Conservation (phyloP, 305 asterid genomes). For the Fraxinus velutina region DNA sequence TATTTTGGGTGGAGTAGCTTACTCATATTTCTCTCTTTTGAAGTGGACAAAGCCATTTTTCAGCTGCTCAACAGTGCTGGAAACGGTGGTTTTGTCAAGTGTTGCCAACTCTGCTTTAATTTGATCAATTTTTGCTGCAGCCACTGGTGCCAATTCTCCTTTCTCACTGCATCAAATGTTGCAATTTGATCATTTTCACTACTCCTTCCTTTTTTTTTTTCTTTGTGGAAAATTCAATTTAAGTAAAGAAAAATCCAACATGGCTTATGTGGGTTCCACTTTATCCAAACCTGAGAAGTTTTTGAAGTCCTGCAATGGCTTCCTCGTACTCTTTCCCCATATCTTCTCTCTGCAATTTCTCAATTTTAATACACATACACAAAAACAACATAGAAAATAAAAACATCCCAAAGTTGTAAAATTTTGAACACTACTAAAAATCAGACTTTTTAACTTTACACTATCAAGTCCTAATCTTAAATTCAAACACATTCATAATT, state of each 20-base stretch:
- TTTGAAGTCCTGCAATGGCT: conserved; percentile 76
- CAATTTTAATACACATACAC: neutral
- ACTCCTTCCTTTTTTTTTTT: neutral
- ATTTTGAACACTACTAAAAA: neutral
- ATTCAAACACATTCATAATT: neutral
- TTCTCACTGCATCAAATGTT: conserved; percentile 55
- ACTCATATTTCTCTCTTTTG: conserved; percentile 91
- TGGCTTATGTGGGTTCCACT: neutral
- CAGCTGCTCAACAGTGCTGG: conserved; percentile 52
- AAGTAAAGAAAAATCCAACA: neutral
- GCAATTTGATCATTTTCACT: neutral
- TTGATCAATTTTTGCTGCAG: conserved; percentile 62
- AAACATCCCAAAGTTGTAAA: neutral
- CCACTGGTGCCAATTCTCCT: conserved; percentile 68
- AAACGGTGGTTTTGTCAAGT: conserved; percentile 34
- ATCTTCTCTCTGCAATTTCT: conserved; percentile 63
- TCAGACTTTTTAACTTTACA: neutral
- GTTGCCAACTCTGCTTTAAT: conserved; percentile 63
- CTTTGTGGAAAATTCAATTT: neutral
- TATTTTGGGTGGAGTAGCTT: conserved; percentile 22
- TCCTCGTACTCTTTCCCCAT: conserved; percentile 74
- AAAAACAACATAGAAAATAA: neutral
- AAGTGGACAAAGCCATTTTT: conserved; percentile 72
- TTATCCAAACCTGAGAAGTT: conserved; percentile 69
- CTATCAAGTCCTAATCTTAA: neutral